Evolutionary conservation across 768 basidiomycete species (phyloP).

Genomic region (Sporobolomyces roseus): DNA sequence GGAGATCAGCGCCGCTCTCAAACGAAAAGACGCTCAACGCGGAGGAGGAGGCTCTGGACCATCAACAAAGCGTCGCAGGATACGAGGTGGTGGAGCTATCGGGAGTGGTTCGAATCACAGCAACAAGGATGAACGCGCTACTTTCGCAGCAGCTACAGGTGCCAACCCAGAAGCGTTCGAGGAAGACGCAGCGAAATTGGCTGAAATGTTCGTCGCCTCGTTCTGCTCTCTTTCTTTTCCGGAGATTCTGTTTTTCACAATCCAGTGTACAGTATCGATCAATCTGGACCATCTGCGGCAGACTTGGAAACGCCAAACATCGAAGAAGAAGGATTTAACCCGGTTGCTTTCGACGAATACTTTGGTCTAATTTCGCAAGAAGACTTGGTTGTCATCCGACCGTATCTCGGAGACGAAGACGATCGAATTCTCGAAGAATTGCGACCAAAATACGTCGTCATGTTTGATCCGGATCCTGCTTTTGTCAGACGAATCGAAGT

Average conservation of each 20-base stretch:
- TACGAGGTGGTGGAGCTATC: slow-evolving; percentile 65
- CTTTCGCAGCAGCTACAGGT: slow-evolving; percentile 21
- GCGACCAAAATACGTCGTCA: slow-evolving; percentile 83
- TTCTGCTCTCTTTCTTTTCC: too few species aligned
- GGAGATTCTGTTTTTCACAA: background rate
- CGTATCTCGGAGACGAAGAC: slow-evolving; percentile 88
- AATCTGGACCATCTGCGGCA: background rate
- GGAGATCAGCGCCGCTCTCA: slow-evolving; percentile 59
- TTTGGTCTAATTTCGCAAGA: slow-evolving; percentile 76
- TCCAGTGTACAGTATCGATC: background rate
- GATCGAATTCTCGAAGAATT: slow-evolving; percentile 82
- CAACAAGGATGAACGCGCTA: background rate
- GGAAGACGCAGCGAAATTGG: slow-evolving; percentile 55
- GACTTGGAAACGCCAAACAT: background rate
- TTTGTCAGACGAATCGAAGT: slow-evolving; percentile 91
- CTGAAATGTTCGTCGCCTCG: slow-evolving; percentile 57
- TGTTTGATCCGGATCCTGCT: slow-evolving; percentile 91
- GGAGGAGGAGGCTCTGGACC: slow-evolving; percentile 50
- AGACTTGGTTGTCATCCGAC: slow-evolving; percentile 76
- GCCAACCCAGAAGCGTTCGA: slow-evolving; percentile 40
- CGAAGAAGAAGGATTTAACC: slow-evolving; percentile 43
- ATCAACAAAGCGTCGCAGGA: slow-evolving; percentile 60
- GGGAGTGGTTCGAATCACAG: background rate
- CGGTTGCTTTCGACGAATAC: slow-evolving; percentile 64
- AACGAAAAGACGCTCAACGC: slow-evolving; percentile 57